Conservation (phyloP, 1,139 yeast species). For the Hyphopichia wangnamkhiaoensis region DNA sequence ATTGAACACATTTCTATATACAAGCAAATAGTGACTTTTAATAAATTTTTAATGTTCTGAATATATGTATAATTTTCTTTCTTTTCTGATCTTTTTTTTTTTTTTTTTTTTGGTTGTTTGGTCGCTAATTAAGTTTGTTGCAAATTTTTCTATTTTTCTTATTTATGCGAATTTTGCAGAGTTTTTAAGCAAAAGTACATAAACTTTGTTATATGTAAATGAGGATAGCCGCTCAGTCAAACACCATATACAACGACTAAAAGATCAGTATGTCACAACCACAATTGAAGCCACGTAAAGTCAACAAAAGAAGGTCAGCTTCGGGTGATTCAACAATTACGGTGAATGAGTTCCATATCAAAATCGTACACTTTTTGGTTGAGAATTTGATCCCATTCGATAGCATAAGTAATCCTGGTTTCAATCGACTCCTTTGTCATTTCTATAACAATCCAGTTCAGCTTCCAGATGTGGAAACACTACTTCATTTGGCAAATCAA, state of each 20-base stretch:
- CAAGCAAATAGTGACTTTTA: not conserved
- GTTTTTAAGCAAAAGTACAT: not conserved
- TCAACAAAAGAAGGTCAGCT: constrained; percentile 8
- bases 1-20: constrained; percentile 16
- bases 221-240: not conserved
- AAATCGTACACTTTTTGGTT: constrained; percentile 11
- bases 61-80: not conserved
- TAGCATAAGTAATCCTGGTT: constrained; percentile 14
- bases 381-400: constrained; percentile 24
- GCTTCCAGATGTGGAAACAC: constrained; percentile 19
- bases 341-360: not conserved
- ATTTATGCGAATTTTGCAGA: not conserved
- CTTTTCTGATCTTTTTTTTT: not conserved
- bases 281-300: constrained; percentile 5
- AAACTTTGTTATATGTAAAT: no score
- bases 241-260: not conserved
- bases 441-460: constrained; percentile 6
- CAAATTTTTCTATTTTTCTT: not conserved
- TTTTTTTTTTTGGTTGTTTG: not conserved
- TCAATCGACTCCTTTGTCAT: constrained; percentile 13
- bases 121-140: not conserved
- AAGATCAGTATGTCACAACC: not conserved
- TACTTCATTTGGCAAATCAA: constrained; percentile 19
- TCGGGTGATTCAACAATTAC: constrained; percentile 1
- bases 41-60: not conserved